Evolutionary conservation across 1,139 yeast species (phyloP).

Genomic region (Candida mesenterica): DNA sequence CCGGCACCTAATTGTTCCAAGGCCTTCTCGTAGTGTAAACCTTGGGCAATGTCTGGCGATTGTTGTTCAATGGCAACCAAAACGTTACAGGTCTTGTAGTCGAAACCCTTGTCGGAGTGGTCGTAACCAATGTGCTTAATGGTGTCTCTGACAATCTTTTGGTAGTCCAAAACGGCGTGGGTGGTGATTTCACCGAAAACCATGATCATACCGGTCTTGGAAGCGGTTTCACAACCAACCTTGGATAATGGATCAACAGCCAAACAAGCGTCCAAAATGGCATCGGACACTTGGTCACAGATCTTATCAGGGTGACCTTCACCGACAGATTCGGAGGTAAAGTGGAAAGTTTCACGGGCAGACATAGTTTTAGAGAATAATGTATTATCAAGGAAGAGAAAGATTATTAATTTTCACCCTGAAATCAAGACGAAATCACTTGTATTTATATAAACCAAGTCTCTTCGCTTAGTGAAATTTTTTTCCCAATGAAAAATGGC

Average conservation of each 20-base stretch:
- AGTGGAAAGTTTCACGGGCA: constrained; percentile 54
- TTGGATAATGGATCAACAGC: constrained; percentile 95
- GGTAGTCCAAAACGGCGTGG: constrained; percentile 92
- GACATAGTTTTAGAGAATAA: background rate
- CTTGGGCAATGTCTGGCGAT: constrained; percentile 98
- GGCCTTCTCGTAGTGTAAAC: constrained; percentile 95
- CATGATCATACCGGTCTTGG: constrained; percentile 99
- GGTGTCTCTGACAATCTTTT: constrained; percentile 96
- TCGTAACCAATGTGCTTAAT: constrained; percentile 98
- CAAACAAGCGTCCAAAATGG: constrained; percentile 96
- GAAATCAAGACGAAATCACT: background rate
- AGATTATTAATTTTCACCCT: too few relatives aligned
- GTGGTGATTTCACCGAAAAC: constrained; percentile 99
- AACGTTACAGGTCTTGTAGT: constrained; percentile 98
- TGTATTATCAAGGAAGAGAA: background rate
- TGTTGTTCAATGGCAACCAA: constrained; percentile 99
- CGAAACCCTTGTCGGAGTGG: constrained; percentile 93
- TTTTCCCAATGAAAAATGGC: background rate
- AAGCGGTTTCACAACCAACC: constrained; percentile 99
- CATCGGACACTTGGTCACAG: constrained; percentile 99
- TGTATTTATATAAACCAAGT: background rate
- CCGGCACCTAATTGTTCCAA: constrained; percentile 99
- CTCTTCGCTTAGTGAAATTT: background rate
- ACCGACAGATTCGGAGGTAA: constrained; percentile 97
- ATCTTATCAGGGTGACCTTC: constrained; percentile 99